These are phyloP conservation scores for Leptographium wingfieldii DNA, from an alignment of 2,329 filamentous ascomycete genomes.

Conservation along the genomic window DNA sequence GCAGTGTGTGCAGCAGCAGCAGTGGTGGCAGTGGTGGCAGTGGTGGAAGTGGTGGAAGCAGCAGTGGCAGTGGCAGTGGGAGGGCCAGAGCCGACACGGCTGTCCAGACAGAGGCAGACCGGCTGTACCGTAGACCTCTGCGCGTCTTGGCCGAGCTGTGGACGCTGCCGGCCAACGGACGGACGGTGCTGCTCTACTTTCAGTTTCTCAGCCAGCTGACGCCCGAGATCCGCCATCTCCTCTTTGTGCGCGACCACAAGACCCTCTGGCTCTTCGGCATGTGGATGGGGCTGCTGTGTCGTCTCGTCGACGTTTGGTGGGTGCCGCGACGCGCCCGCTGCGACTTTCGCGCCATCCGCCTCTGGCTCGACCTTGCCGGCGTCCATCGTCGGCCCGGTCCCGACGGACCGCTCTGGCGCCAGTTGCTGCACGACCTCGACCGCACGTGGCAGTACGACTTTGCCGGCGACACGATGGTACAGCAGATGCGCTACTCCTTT, in stretches of 20 bases:
- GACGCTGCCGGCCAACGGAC: conserved; percentile 3
- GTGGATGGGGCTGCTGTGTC: conserved; percentile 16
- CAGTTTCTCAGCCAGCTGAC: conserved; percentile 14
- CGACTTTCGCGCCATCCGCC: conserved; percentile 14
- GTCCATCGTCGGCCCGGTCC: conserved; percentile 8
- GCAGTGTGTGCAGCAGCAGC: background rate
- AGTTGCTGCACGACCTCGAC: conserved; percentile 12
- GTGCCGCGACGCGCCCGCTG: conserved; percentile 11
- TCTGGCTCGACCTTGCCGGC: conserved; percentile 13
- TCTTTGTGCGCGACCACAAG: conserved; percentile 12
- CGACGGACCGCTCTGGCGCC: conserved; percentile 11
- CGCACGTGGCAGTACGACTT: conserved; percentile 12
- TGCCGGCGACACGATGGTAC: background rate
- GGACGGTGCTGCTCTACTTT: conserved; percentile 12
- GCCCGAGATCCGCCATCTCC: conserved; percentile 9
- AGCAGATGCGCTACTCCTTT: background rate
- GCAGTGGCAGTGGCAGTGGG: background rate
- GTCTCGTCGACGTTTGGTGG: conserved; percentile 14
- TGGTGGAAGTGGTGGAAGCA: background rate
- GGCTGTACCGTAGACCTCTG: conserved; percentile 11
- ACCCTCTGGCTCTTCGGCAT: conserved; percentile 16
- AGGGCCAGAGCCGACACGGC: background rate
- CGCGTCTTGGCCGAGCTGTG: conserved; percentile 12
- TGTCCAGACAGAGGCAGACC: conserved; percentile 5
- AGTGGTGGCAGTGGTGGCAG: background rate